Base-by-base conservation (phyloP, 345 rosid species). In the Kernera saxatilis region DNA sequence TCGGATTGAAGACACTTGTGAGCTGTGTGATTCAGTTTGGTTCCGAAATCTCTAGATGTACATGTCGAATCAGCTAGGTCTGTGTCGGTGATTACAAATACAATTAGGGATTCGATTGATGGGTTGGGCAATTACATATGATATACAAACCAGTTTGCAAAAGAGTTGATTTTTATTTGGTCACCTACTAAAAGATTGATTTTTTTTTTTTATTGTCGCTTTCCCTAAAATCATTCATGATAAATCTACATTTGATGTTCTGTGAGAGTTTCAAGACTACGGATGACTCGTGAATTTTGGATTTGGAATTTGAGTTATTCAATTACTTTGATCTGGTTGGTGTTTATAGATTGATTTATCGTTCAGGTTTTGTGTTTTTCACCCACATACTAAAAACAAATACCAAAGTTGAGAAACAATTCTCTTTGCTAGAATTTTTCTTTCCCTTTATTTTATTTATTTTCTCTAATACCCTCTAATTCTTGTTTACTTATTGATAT, bases 31-130 rank as follows among this genome's bases (percentile, higher is more conserved):
- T 53, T 56, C 37, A 29, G 7, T 75, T 45, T 57, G 43, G 60
- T 45, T 58, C 3, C 35, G 41, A 0, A 67, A 36, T 57, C 0
- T 14, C 21, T 46, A 33, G 26, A 56, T 41, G 9, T 36, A 30
- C 48, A 17, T 44, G 26, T 44, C 23, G 71, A 40, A 17, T 37
- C 59, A 46, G 44, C 35, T 67, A 27, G 53, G 62, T 18, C 50
- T 40, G 25, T 63, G 39, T 72, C 48, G 70, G 70, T 72, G 64
- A 63, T 71, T 30, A 41, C 21, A 32, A 1, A 18, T 46, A 46
- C 26, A 25, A 35, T 3, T 45, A 45, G 18, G 48, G 68, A 1
- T 17, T 36, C 25, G 40, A 58, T 23, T 2, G 8, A 23, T 60
- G 15, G 18, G 35, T 61, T 71, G 58, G 13, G 33, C 35, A 9